phyloP scores from a whole-genome alignment of 2,329 filamentous ascomycete species.

The Colletotrichum sp. region DNA sequence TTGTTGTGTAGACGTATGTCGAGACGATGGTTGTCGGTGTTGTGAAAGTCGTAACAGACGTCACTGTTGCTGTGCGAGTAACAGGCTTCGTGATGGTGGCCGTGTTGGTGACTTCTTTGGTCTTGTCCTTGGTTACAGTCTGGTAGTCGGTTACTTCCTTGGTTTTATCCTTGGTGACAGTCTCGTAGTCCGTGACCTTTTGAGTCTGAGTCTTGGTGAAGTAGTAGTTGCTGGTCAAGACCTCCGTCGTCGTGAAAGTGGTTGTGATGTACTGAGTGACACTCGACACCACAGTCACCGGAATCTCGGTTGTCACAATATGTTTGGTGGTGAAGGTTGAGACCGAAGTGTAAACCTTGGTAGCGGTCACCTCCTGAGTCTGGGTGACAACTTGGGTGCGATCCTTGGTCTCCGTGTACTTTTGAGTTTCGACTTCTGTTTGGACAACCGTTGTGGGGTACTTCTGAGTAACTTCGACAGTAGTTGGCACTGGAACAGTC shows the following conservation, averaged over 20 bases:
- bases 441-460: conserved; percentile 1
- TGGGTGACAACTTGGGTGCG: conserved; percentile 7
- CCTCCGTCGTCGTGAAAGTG: conserved; percentile 13
- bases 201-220: conserved; percentile 14
- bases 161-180: neutral
- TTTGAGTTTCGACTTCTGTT: conserved; percentile 9
- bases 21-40: conserved; percentile 11
- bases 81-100: conserved; percentile 4
- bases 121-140: neutral
- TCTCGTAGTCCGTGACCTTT: conserved; percentile 2
- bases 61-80: conserved; percentile 15
- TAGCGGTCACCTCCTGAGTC: conserved; percentile 12
- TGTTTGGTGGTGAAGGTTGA: conserved; percentile 14
- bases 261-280: conserved; percentile 12
- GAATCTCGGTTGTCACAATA: conserved; percentile 1
- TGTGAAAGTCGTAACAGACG: neutral
- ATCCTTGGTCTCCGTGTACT: conserved; percentile 10
- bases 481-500: conserved; percentile 17
- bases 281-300: conserved; percentile 16
- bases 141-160: neutral
- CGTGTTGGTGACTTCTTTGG: neutral
- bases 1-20: conserved; percentile 20
- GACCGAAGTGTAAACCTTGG: conserved; percentile 7
- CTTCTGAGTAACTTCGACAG: conserved; percentile 7
- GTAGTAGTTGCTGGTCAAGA: conserved; percentile 4